These are phyloP conservation scores for Coelastrella sp. DNA, from an alignment of 139 green algal genomes.

Conservation along the genomic window DNA sequence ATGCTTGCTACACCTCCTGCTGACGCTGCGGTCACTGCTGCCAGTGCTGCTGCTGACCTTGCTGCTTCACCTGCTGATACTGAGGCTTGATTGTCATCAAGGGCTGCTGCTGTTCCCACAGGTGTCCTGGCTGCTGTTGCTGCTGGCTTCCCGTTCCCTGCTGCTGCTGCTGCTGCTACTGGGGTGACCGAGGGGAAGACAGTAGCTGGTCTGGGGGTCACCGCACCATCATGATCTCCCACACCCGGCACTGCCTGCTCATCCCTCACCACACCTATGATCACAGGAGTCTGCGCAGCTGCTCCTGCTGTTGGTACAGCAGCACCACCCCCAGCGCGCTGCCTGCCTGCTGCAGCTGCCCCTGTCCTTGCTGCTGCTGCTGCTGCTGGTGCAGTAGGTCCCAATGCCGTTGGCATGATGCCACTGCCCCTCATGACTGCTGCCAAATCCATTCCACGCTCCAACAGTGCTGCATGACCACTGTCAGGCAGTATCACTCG, in stretches of 20 bases:
- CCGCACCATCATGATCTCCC: neutral
- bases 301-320: neutral
- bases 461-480: conserved; percentile 77
- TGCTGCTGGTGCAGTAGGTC: neutral
- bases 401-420: neutral
- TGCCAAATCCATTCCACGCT: conserved; percentile 57
- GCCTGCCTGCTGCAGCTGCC: conserved; percentile 16
- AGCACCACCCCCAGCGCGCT: neutral
- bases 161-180: conserved; percentile 7
- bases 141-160: neutral
- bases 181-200: neutral
- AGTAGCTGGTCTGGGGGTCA: neutral
- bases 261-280: conserved; percentile 5
- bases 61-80: conserved; percentile 9
- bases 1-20: neutral
- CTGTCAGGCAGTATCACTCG: conserved; percentile 70
- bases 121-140: neutral
- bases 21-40: neutral
- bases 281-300: conserved; percentile 22
- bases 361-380: neutral
- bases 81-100: neutral
- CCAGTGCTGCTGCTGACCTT: neutral
- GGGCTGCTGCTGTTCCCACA: conserved; percentile 1
- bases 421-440: conserved; percentile 45
- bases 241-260: neutral